These are phyloP conservation scores for Vaccinium corymbosum DNA, from an alignment of 148 eudicot genomes.

Conservation along the genomic window DNA sequence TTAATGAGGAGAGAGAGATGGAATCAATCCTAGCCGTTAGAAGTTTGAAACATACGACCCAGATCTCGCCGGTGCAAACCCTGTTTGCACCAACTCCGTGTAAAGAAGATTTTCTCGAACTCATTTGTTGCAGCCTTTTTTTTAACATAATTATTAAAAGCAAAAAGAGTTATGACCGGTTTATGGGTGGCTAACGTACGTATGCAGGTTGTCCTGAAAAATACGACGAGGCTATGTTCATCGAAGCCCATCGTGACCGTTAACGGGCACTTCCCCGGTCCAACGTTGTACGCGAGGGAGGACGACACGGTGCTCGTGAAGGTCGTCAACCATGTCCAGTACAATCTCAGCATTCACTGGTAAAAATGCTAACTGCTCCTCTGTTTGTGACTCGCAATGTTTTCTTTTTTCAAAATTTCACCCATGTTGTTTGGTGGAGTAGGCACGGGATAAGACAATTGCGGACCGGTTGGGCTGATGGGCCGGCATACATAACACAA, in stretches of 20 bases:
- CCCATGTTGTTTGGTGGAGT: background rate
- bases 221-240: constrained; percentile 62
- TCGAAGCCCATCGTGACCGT: constrained; percentile 67
- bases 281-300: constrained; percentile 69
- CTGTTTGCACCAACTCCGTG: too few relatives aligned
- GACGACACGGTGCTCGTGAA: constrained; percentile 62
- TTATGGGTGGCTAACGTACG: background rate
- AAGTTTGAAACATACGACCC: too few relatives aligned
- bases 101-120: too few relatives aligned
- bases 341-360: constrained; percentile 80
- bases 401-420: background rate
- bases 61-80: too few relatives aligned
- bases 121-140: background rate
- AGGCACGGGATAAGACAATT: constrained; percentile 81
- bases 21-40: too few relatives aligned
- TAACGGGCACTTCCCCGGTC: constrained; percentile 78
- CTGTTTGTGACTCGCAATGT: background rate
- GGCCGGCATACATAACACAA: constrained; percentile 83
- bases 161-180: background rate
- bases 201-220: constrained; percentile 55
- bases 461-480: constrained; percentile 80
- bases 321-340: constrained; percentile 53
- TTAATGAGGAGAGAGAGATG: too few relatives aligned
- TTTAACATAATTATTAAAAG: background rate
- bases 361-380: constrained; percentile 9